These are phyloP conservation scores for Ophiostoma himal-ulmi DNA, from an alignment of 2,329 filamentous ascomycete genomes.

Conservation along the genomic window DNA sequence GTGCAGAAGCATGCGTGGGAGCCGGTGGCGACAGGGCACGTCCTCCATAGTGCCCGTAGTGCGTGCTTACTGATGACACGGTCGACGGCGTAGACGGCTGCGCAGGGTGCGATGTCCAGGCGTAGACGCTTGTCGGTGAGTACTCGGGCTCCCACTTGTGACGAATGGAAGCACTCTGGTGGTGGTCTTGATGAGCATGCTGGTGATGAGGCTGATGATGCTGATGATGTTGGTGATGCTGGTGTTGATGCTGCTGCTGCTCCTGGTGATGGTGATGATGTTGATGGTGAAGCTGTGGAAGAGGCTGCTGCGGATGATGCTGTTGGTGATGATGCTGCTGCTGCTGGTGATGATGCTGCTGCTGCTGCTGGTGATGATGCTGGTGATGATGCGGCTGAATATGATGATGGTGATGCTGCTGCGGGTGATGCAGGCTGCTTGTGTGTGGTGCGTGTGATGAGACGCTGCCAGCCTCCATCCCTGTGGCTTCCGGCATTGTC, in stretches of 20 bases:
- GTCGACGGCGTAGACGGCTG: not conserved
- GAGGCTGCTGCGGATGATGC: not conserved
- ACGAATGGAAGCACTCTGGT: not conserved
- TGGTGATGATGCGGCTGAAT: not conserved
- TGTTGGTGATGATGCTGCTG: constrained; percentile 12
- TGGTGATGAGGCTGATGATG: not conserved
- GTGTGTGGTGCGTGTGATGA: not conserved
- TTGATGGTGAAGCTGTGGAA: not conserved
- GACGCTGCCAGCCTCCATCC: not conserved
- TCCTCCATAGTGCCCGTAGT: constrained; percentile 1
- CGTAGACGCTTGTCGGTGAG: constrained; percentile 6
- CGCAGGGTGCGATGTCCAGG: constrained; percentile 9
- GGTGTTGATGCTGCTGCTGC: not conserved
- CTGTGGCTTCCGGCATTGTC: not conserved
- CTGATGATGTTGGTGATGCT: not conserved
- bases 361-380: not conserved
- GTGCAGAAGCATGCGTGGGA: not conserved
- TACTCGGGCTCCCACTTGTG: constrained; percentile 17
- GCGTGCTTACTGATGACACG: constrained; percentile 3
- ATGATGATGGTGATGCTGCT: not conserved
- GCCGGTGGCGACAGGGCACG: constrained; percentile 10
- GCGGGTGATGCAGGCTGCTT: constrained; percentile 2
- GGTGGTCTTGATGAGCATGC: not conserved
- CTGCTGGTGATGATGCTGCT: not conserved
- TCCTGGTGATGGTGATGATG: not conserved